phyloP scores from a whole-genome alignment of 352 stramenopile genomes.

The Globisporangium splendens region DNA sequence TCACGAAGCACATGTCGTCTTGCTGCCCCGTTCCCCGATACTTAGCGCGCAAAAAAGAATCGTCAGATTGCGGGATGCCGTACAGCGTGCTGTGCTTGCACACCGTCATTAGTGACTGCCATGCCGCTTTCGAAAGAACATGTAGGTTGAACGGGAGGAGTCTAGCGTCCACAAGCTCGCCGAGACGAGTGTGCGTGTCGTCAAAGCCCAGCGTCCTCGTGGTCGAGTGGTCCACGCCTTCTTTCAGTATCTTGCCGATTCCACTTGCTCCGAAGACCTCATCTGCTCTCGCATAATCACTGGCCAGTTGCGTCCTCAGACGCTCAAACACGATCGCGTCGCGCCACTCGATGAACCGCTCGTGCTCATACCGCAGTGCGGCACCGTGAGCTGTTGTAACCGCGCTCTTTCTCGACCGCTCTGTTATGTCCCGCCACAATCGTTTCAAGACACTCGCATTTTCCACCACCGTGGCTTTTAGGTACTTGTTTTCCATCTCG shows the following conservation, averaged over 20 bases:
- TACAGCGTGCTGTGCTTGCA: background rate
- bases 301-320: background rate
- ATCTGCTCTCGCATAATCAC: background rate
- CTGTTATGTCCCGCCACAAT: no score
- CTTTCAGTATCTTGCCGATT: background rate
- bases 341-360: background rate
- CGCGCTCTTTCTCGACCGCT: no score
- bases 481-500: no score
- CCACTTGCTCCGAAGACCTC: background rate
- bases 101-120: background rate
- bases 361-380: no score
- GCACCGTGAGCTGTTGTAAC: no score
- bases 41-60: background rate
- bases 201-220: background rate
- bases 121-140: background rate
- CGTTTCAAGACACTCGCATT: no score
- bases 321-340: slow-evolving; percentile 1
- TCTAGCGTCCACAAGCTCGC: background rate
- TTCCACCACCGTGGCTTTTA: no score
- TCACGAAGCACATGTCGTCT: no score
- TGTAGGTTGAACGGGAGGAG: background rate
- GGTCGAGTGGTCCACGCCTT: background rate
- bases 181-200: background rate
- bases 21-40: no score
- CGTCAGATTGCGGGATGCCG: background rate